Percentiles rank a stretch among this genome's conserved stretches.
These are phyloP conservation scores for Magnusiomyces paraingens DNA, from an alignment of 1,139 yeast species.

Conservation along the genomic window DNA sequence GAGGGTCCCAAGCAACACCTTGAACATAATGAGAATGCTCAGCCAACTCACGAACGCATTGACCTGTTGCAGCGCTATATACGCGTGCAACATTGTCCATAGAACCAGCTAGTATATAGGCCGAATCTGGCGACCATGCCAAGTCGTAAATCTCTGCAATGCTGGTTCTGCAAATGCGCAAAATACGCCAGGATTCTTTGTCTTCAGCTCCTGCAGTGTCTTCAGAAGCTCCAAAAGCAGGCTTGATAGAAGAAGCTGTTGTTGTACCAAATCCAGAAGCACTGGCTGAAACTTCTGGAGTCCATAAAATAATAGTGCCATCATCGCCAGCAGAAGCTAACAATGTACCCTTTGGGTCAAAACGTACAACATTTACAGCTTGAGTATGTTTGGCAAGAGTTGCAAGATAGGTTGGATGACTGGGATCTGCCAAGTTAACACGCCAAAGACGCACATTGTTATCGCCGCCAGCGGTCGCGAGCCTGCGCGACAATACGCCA, in stretches of 20 bases:
- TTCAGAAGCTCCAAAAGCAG: conserved; percentile 23
- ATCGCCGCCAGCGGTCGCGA: conserved; percentile 94
- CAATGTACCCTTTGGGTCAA: conserved; percentile 50
- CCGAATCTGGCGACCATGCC: conserved; percentile 84
- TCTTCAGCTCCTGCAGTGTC: conserved; percentile 39
- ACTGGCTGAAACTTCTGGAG: conserved; percentile 30
- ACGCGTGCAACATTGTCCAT: conserved; percentile 82
- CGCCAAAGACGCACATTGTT: conserved; percentile 70
- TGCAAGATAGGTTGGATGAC: conserved; percentile 41
- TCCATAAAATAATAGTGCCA: conserved; percentile 82
- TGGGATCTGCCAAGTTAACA: background rate
- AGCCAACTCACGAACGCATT: conserved; percentile 53
- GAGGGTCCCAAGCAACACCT: conserved; percentile 95
- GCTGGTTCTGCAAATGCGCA: conserved; percentile 50
- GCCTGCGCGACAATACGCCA: conserved; percentile 31
- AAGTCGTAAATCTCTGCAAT: conserved; percentile 82
- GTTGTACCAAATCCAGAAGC: conserved; percentile 4
- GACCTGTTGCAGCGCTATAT: conserved; percentile 52
- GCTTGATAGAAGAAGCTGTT: background rate
- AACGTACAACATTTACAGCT: conserved; percentile 88
- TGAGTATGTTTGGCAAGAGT: conserved; percentile 85
- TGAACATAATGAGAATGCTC: conserved; percentile 89
- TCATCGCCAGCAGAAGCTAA: conserved; percentile 95
- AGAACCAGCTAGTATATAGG: conserved; percentile 74
- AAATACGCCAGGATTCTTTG: conserved; percentile 66